Evolutionary conservation across 768 basidiomycete species (phyloP), one percentile per base, ranked within the genome.

Genomic region (Hericium rajendrae): DNA sequence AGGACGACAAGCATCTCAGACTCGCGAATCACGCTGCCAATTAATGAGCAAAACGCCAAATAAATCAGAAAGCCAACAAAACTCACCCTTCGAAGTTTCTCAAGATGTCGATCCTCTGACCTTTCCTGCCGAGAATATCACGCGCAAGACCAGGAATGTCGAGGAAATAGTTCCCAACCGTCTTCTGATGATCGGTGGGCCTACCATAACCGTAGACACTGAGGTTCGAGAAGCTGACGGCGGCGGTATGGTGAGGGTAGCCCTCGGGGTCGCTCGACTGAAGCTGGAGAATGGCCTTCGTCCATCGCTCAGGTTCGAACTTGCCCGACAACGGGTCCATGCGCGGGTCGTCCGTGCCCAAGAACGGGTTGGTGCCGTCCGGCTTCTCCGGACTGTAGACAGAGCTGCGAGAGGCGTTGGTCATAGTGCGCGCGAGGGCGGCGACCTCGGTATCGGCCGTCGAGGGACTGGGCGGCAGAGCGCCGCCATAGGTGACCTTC

Each of bases 1-100:
- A 94, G 79, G 11, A 93, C 91, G 16, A 94, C 87, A 13, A 50
- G 48, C 18, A 50, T 88, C 41, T 43, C 41, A 5, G 41, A 43
- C 41, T 43, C 41, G 41, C 79, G 75, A 12, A 88, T 74, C 2
- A 81, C 73, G 9, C 52, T 53, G 32, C 52, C 16, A 37, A 15
- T 28, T 12, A 22, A 20, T 53, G 12, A 28, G 32, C 26, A 24
- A 38, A 43, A 43, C 4, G 41, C 11, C 13, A 15, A 5, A 43
- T 43, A 1, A 43, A 15, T 18, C 12, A 43, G 15, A 53, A 6
- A 16, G 28, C 41, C 8, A 43, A 18, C 1, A 6, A 6, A 13
- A 38, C 37, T 10, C 37, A 53, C 37, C 48, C 48, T n/a, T 50
- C 48, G 18, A 50, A 50, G 48, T 50, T 50, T 5, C 48, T 15